Conservation (phyloP, 257 asterid genomes). For the Solanum piurae region DNA sequence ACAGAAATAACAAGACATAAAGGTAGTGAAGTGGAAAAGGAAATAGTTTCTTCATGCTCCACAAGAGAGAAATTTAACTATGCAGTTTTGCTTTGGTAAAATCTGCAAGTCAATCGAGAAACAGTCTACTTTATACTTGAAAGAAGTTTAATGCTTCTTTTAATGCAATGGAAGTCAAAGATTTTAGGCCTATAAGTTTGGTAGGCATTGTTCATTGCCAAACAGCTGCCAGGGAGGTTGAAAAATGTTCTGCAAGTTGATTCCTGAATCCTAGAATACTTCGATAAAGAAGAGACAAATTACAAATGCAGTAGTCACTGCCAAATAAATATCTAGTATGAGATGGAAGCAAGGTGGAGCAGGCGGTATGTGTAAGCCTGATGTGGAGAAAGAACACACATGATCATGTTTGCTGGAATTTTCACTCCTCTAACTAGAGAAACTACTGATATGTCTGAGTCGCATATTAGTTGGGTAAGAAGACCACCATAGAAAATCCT, state of each 20-base stretch:
- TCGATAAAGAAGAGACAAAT: not conserved
- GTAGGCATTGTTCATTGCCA: not conserved
- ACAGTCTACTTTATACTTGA: not conserved
- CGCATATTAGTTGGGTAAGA: not conserved
- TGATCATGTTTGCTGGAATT: not conserved
- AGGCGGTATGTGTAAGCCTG: not conserved
- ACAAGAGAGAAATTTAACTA: not conserved
- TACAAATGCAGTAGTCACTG: not conserved
- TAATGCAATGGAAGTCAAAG: not conserved
- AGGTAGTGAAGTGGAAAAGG: not conserved
- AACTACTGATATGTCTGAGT: not conserved
- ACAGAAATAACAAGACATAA: not conserved
- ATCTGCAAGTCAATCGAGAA: not conserved
- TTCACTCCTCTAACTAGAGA: not conserved
- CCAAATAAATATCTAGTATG: not conserved
- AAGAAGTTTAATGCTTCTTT: not conserved
- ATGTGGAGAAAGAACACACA: not conserved
- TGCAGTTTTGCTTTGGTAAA: not conserved
- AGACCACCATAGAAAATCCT: not conserved
- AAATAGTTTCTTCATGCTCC: not conserved
- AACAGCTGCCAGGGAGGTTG: not conserved
- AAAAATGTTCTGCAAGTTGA: not conserved
- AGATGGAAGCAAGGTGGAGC: not conserved
- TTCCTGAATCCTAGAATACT: not conserved
- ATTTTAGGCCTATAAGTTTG: not conserved